Conservation (phyloP, 495 filamentous ascomycete species). For the Extremus antarcticus region DNA sequence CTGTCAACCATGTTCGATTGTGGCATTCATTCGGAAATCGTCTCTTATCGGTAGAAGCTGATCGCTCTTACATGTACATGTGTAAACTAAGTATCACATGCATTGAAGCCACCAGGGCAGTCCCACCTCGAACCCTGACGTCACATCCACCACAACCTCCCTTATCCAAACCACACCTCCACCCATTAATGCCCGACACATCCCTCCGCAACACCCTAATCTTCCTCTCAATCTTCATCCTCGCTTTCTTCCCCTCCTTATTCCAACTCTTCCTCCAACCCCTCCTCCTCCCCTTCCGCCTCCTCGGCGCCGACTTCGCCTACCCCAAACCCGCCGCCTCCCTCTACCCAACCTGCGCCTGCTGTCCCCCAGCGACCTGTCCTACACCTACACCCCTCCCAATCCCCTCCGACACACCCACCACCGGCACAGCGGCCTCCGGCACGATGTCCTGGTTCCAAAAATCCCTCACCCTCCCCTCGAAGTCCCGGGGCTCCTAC, state of each 20-base stretch:
- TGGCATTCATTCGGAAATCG: no score
- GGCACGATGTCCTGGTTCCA: constrained; percentile 63
- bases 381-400: constrained; percentile 16
- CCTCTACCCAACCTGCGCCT: constrained; percentile 14
- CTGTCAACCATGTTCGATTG: no score
- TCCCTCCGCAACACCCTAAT: constrained; percentile 21
- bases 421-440: constrained; percentile 7
- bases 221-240: constrained; percentile 36
- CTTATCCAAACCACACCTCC: no score
- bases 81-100: no score
- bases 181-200: constrained; percentile 20
- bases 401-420: constrained; percentile 11
- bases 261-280: constrained; percentile 41
- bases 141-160: neutral
- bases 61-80: no score
- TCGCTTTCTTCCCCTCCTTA: constrained; percentile 44
- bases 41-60: no score
- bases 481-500: constrained; percentile 69
- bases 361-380: constrained; percentile 16
- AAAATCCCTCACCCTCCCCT: constrained; percentile 65
- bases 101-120: no score
- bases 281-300: constrained; percentile 15
- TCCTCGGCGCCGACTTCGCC: constrained; percentile 14
- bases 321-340: constrained; percentile 11
- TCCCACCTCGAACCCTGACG: no score